Evolutionary conservation across 164 flowering plant species (phyloP).

Genomic region (Echeveria elegans): DNA sequence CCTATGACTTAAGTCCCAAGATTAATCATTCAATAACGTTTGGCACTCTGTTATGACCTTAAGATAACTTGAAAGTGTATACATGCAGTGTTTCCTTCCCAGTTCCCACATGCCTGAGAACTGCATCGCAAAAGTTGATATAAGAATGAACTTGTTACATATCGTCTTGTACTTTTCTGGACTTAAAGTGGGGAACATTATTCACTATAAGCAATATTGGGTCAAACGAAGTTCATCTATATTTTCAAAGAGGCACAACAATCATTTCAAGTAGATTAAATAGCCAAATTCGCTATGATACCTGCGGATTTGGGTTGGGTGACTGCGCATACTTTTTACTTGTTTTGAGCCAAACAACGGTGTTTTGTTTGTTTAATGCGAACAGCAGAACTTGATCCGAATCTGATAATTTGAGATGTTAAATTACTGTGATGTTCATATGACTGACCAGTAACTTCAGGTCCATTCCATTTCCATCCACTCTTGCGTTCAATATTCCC

Average conservation of each 20-base stretch:
- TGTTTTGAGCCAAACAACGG: too few relatives aligned
- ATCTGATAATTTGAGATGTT: not conserved
- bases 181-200: not conserved
- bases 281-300: not conserved
- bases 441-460: conserved; percentile 62
- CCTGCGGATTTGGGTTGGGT: not conserved
- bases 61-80: too few relatives aligned
- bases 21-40: too few relatives aligned
- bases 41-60: too few relatives aligned
- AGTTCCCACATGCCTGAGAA: not conserved
- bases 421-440: conserved; percentile 18
- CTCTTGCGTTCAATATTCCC: conserved; percentile 65
- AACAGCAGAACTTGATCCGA: not conserved
- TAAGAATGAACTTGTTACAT: not conserved
- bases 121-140: conserved; percentile 1
- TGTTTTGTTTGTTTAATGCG: not conserved
- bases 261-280: not conserved
- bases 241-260: not conserved
- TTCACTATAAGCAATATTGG: not conserved
- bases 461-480: conserved; percentile 83
- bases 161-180: not conserved
- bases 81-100: conserved; percentile 6
- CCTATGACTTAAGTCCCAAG: not conserved
- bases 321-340: not conserved
- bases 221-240: not conserved